phyloP scores from a whole-genome alignment of 2,329 filamentous ascomycete genomes.

The Akanthomyces lecanii region DNA sequence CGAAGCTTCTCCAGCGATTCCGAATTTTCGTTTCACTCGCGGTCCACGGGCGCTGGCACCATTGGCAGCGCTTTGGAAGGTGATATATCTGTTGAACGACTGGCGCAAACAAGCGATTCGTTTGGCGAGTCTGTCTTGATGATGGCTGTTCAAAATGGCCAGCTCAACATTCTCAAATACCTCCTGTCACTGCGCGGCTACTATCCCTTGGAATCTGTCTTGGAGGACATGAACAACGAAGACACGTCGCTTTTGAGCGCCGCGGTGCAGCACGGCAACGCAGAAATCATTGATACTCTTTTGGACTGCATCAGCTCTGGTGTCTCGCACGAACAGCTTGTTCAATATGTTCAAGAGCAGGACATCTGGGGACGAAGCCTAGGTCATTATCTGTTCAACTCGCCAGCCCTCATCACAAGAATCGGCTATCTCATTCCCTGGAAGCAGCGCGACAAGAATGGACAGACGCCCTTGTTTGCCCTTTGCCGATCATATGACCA shows the following conservation, averaged over 20 bases:
- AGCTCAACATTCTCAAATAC: slow-evolving; percentile 70
- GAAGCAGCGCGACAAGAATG: slow-evolving; percentile 90
- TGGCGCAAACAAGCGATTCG: slow-evolving; percentile 66
- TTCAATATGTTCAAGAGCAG: slow-evolving; percentile 67
- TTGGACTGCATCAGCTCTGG: slow-evolving; percentile 64
- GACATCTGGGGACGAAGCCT: slow-evolving; percentile 84
- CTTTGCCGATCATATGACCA: slow-evolving; percentile 95
- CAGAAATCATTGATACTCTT: slow-evolving; percentile 69
- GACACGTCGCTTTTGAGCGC: slow-evolving; percentile 86
- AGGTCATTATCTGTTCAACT: slow-evolving; percentile 95
- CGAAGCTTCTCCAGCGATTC: slow-evolving; percentile 85
- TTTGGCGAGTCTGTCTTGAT: slow-evolving; percentile 80
- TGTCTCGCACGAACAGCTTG: slow-evolving; percentile 52
- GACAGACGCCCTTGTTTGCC: slow-evolving; percentile 95
- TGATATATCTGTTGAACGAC: slow-evolving; percentile 76
- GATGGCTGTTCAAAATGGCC: slow-evolving; percentile 76
- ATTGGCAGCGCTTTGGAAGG: slow-evolving; percentile 71
- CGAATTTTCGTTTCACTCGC: slow-evolving; percentile 75
- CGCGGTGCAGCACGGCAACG: slow-evolving; percentile 79
- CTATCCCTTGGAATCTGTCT: slow-evolving; percentile 65
- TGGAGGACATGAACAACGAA: slow-evolving; percentile 84
- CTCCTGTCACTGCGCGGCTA: slow-evolving; percentile 72
- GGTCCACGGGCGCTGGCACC: slow-evolving; percentile 73
- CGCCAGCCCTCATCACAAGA: slow-evolving; percentile 70
- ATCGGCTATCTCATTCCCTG: slow-evolving; percentile 80